These are phyloP conservation scores for apple (Malus domestica) DNA, from an alignment of 306 rosid species.

Conservation along the genomic window DNA sequence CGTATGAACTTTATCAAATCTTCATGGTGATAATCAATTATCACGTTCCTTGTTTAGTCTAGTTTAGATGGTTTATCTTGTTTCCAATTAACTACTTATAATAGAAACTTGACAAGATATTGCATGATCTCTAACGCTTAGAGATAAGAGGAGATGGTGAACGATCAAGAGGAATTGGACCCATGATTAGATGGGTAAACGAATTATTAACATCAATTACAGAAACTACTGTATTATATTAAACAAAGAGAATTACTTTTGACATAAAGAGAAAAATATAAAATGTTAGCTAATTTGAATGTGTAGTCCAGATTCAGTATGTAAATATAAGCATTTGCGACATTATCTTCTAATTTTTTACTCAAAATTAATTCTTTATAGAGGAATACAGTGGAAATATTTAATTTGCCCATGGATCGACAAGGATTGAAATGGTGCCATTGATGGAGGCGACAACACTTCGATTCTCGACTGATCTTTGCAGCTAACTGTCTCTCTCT, in stretches of 20 bases:
- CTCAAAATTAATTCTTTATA: background rate
- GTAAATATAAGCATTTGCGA: too few species aligned
- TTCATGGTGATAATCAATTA: conserved; percentile 19
- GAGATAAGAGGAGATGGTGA: conserved; percentile 23
- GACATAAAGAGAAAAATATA: background rate
- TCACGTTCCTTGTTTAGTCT: conserved; percentile 50
- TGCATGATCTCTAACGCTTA: conserved; percentile 27
- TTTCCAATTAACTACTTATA: conserved; percentile 31
- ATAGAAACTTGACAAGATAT: conserved; percentile 44
- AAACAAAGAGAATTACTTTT: background rate
- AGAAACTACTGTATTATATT: too few species aligned
- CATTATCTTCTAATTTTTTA: background rate
- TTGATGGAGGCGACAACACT: conserved; percentile 73
- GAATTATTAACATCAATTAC: too few species aligned
- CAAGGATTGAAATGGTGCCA: conserved; percentile 65
- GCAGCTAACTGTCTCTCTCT: conserved; percentile 42
- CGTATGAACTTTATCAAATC: background rate
- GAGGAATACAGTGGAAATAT: background rate
- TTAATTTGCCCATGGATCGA: conserved; percentile 43
- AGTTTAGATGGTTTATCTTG: conserved; percentile 61
- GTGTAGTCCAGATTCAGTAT: background rate
- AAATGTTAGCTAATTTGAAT: too few species aligned
- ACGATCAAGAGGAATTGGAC: conserved; percentile 20
- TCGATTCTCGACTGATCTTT: conserved; percentile 65
- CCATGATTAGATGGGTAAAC: conserved; percentile 31